Percentiles rank a stretch among this genome's conserved stretches.
These are phyloP conservation scores for Evansstolkia leycettana DNA, from an alignment of 495 filamentous ascomycete species.

Conservation along the genomic window DNA sequence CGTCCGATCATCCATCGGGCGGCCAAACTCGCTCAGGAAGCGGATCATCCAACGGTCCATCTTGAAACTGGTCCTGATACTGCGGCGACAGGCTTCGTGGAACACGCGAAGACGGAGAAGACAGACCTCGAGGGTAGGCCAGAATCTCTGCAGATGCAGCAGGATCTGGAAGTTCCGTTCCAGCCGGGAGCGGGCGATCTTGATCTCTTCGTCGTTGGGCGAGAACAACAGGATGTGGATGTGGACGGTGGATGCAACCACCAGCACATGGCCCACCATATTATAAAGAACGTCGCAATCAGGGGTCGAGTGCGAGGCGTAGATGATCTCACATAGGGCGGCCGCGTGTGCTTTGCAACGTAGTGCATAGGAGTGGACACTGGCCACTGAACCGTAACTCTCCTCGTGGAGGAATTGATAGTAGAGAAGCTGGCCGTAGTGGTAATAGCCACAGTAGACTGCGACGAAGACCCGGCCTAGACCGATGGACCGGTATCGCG, in stretches of 20 bases:
- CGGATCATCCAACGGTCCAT: conserved; percentile 32
- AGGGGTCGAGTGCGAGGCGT: conserved; percentile 13
- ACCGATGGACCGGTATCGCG: conserved; percentile 14
- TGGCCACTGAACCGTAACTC: conserved; percentile 2
- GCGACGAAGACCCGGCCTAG: conserved; percentile 27
- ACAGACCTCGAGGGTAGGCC: conserved; percentile 23
- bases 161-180: conserved; percentile 29
- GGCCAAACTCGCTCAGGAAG: conserved; percentile 23
- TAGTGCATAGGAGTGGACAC: conserved; percentile 12
- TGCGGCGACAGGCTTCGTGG: conserved; percentile 22
- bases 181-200: conserved; percentile 13
- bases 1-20: too few relatives aligned
- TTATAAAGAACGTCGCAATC: conserved; percentile 25
- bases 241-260: conserved; percentile 29
- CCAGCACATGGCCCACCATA: conserved; percentile 30
- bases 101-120: conserved; percentile 22
- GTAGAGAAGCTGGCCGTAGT: conserved; percentile 30
- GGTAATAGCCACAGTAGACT: conserved; percentile 28
- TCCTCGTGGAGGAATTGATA: conserved; percentile 27
- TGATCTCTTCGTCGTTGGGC: conserved; percentile 10
- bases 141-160: conserved; percentile 16
- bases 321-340: conserved; percentile 22
- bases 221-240: conserved; percentile 27
- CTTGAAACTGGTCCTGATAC: conserved; percentile 16
- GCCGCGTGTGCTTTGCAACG: conserved; percentile 24